Conservation (phyloP, 2,329 filamentous ascomycete species). For the Scleromitrula shiraiana region DNA sequence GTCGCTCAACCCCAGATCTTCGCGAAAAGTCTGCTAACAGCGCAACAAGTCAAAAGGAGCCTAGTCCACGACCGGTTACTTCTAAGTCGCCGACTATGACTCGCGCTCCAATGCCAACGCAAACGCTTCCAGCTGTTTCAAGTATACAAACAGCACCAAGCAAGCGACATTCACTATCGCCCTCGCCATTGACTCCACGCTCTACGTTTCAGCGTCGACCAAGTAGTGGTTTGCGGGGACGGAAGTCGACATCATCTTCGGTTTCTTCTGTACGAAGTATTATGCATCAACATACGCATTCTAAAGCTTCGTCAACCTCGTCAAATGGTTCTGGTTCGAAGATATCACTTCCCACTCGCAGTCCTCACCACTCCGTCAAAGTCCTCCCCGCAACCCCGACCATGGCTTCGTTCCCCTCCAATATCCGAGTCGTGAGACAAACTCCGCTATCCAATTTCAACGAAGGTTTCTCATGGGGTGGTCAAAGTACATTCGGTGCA, state of each 20-base stretch:
- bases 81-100: conserved; percentile 36
- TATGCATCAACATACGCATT: conserved; percentile 78
- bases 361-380: conserved; percentile 86
- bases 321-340: conserved; percentile 69
- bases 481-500: conserved; percentile 42
- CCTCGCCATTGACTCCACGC: conserved; percentile 79
- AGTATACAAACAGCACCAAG: conserved; percentile 34
- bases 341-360: conserved; percentile 56
- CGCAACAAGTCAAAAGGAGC: conserved; percentile 40
- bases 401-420: conserved; percentile 66
- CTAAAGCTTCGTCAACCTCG: conserved; percentile 89
- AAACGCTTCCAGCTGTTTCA: conserved; percentile 26
- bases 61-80: conserved; percentile 52
- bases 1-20: conserved; percentile 49
- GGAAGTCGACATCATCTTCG: conserved; percentile 93
- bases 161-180: conserved; percentile 75
- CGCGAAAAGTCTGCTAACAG: conserved; percentile 39
- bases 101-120: conserved; percentile 28
- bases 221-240: conserved; percentile 74
- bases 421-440: conserved; percentile 72
- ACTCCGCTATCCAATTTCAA: conserved; percentile 46
- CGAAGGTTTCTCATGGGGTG: conserved; percentile 40
- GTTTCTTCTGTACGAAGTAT: conserved; percentile 89
- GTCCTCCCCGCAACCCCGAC: conserved; percentile 89
- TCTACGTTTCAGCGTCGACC: conserved; percentile 70